Evolutionary conservation across 2,329 filamentous ascomycete genomes (phyloP).

Genomic region (Hypocrella siamensis): DNA sequence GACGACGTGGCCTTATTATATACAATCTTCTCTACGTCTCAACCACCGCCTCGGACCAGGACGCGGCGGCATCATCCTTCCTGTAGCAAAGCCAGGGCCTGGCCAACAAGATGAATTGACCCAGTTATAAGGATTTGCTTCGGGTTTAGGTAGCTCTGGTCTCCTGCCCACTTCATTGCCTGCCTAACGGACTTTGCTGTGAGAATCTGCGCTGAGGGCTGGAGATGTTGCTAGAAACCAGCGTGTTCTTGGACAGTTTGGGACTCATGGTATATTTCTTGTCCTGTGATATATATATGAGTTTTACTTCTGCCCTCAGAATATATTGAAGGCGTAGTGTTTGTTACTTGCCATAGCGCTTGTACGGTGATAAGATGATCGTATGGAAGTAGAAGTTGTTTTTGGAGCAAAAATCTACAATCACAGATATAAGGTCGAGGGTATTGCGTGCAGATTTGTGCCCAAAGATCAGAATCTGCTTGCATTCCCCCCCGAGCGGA

Average conservation of each 20-base stretch:
- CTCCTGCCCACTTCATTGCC: not conserved
- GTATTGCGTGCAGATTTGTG: constrained; percentile 1
- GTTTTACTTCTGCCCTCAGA: not conserved
- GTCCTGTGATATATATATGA: not conserved
- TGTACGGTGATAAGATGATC: not conserved
- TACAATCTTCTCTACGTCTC: no score
- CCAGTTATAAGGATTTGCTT: not conserved
- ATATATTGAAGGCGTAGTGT: not conserved
- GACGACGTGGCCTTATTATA: no score
- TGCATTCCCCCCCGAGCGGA: not conserved
- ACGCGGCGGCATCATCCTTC: not conserved
- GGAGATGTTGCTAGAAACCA: not conserved
- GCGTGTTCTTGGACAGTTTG: not conserved
- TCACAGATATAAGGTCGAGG: not conserved
- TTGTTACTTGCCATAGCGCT: not conserved
- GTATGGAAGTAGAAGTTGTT: not conserved
- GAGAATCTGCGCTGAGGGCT: not conserved
- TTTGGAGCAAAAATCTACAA: not conserved
- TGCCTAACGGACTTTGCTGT: not conserved
- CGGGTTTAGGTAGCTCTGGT: not conserved
- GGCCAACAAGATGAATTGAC: not conserved
- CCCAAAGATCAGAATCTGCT: not conserved
- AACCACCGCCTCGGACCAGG: not conserved
- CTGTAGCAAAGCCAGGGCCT: not conserved
- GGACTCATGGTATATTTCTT: not conserved